Evolutionary conservation across 805 yeast species (phyloP).

Genomic region (Wickerhamia fluorescens): DNA sequence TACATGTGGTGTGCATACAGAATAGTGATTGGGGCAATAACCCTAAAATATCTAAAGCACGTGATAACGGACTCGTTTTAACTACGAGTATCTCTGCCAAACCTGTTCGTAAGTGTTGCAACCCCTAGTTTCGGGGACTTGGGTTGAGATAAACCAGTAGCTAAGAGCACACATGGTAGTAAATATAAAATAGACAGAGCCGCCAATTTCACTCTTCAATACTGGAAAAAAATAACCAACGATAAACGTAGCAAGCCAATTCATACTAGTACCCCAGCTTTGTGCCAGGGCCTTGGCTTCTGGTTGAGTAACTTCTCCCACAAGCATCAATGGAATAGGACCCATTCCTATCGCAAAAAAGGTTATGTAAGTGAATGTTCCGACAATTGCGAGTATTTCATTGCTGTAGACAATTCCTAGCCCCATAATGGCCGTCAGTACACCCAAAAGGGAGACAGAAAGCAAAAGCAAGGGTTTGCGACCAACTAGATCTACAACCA

Average conservation of each 20-base stretch:
- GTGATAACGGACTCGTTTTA: too few species aligned
- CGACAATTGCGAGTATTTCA: constrained; percentile 47
- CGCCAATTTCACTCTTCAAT: constrained; percentile 57
- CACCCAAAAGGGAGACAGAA: constrained; percentile 65
- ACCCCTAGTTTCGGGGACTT: constrained; percentile 76
- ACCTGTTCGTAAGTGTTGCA: constrained; percentile 55
- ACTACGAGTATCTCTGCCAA: constrained; percentile 43
- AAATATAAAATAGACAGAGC: constrained; percentile 71
- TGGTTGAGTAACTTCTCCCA: constrained; percentile 81
- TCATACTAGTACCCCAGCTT: constrained; percentile 84
- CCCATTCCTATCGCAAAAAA: constrained; percentile 91
- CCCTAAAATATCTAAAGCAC: too few species aligned
- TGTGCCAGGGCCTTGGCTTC: constrained; percentile 83
- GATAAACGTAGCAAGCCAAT: constrained; percentile 84
- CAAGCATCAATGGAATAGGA: constrained; percentile 87
- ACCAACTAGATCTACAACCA: constrained; percentile 69
- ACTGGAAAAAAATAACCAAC: constrained; percentile 80
- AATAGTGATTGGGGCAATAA: too few species aligned
- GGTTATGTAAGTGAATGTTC: constrained; percentile 69
- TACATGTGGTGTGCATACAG: constrained; percentile 1
- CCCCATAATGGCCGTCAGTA: constrained; percentile 57
- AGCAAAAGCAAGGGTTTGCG: constrained; percentile 62
- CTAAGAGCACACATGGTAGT: constrained; percentile 49
- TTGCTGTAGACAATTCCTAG: constrained; percentile 49
- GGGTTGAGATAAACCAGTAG: constrained; percentile 36